These are phyloP conservation scores for Centella asiatica DNA, from an alignment of 129 eudicot genomes.

Conservation along the genomic window DNA sequence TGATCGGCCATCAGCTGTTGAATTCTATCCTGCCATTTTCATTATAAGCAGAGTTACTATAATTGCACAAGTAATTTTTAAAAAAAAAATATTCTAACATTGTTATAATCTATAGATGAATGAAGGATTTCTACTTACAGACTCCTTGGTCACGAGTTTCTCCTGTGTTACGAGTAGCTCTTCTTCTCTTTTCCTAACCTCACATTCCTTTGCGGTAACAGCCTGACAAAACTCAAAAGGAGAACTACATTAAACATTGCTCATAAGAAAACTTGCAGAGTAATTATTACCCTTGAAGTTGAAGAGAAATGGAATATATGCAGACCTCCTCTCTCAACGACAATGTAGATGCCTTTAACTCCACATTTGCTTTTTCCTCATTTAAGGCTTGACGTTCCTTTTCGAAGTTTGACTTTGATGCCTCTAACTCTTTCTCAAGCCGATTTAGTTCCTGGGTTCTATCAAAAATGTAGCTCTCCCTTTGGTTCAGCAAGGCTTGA, in stretches of 20 bases:
- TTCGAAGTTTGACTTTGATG: conserved; percentile 35
- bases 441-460: conserved; percentile 51
- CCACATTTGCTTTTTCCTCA: conserved; percentile 48
- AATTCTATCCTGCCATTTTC: conserved; percentile 41
- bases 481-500: conserved; percentile 73
- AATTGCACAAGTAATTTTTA: background rate
- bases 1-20: conserved; percentile 46
- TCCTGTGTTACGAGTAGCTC: conserved; percentile 45
- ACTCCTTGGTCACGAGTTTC: conserved; percentile 54
- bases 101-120: background rate
- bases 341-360: conserved; percentile 44
- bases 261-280: background rate
- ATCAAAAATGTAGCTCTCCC: conserved; percentile 60
- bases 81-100: background rate
- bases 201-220: conserved; percentile 43
- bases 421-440: conserved; percentile 66
- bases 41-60: background rate
- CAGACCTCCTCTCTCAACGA: conserved; percentile 71
- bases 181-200: conserved; percentile 57
- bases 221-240: conserved; percentile 38
- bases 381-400: conserved; percentile 34
- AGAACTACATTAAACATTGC: conserved; percentile 5
- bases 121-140: conserved; percentile 37
- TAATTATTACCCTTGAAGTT: background rate
- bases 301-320: background rate